These are phyloP conservation scores for Hypoxylon fragiforme DNA, from an alignment of 495 filamentous ascomycete genomes.

Conservation along the genomic window DNA sequence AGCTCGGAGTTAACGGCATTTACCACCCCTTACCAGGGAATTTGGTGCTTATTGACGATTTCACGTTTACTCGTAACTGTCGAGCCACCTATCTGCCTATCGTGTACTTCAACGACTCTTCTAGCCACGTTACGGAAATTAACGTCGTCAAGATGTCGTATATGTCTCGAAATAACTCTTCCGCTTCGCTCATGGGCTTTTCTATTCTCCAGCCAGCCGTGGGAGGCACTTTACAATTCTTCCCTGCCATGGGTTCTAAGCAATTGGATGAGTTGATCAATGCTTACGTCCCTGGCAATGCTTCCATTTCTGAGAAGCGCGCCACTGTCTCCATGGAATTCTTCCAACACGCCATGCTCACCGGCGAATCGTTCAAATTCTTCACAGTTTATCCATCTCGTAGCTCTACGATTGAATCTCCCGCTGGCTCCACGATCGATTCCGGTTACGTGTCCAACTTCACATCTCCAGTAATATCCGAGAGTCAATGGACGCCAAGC, in stretches of 20 bases:
- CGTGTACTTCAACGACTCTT: slow-evolving; percentile 14
- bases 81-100: slow-evolving; percentile 11
- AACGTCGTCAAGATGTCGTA: slow-evolving; percentile 33
- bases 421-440: slow-evolving; percentile 45
- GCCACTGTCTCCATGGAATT: slow-evolving; percentile 58
- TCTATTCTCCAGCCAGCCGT: slow-evolving; percentile 54
- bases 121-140: neutral
- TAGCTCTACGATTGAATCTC: slow-evolving; percentile 42
- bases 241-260: slow-evolving; percentile 55
- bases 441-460: slow-evolving; percentile 50
- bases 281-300: slow-evolving; percentile 52
- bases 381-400: slow-evolving; percentile 51
- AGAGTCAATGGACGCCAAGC: slow-evolving; percentile 45
- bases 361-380: slow-evolving; percentile 55
- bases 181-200: slow-evolving; percentile 49
- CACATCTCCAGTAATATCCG: slow-evolving; percentile 48
- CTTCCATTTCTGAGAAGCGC: slow-evolving; percentile 56
- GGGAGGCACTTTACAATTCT: slow-evolving; percentile 55
- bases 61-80: slow-evolving; percentile 1
- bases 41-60: slow-evolving; percentile 23
- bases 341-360: slow-evolving; percentile 48
- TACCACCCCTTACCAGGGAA: slow-evolving; percentile 3
- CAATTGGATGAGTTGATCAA: slow-evolving; percentile 58
- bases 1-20: slow-evolving; percentile 16
- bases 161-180: slow-evolving; percentile 45